These are phyloP conservation scores for Smallanthus sonchifolius DNA, from an alignment of 129 eudicot species.

Conservation along the genomic window DNA sequence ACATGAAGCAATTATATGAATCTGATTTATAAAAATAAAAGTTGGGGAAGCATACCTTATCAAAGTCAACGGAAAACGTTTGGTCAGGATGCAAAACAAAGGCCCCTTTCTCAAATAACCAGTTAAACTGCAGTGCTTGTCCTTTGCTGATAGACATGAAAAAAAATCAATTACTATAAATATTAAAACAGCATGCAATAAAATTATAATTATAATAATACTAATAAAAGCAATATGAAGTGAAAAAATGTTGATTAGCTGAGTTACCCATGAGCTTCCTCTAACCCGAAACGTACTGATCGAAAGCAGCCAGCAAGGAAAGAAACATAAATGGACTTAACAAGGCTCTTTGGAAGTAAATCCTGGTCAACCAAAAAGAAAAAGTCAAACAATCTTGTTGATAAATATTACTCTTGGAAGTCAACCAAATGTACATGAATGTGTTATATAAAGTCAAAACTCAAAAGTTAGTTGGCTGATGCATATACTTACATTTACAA, in stretches of 20 bases:
- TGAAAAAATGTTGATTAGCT: constrained; percentile 16
- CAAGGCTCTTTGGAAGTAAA: constrained; percentile 61
- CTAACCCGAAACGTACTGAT: constrained; percentile 92
- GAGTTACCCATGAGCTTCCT: constrained; percentile 97
- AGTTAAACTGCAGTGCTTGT: constrained; percentile 94
- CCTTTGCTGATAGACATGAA: constrained; percentile 58
- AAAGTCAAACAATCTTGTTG: constrained; percentile 5
- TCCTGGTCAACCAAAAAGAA: constrained; percentile 38
- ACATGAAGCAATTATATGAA: background rate
- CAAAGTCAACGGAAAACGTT: constrained; percentile 75
- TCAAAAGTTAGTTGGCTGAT: background rate
- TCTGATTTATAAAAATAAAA: background rate
- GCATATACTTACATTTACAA: background rate
- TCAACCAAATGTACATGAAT: background rate
- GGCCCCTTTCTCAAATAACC: constrained; percentile 79
- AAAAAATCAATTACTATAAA: background rate
- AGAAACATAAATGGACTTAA: constrained; percentile 85
- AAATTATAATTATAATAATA: background rate
- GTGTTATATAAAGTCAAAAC: background rate
- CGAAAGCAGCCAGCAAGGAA: constrained; percentile 99
- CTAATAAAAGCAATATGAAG: background rate
- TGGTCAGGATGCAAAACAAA: constrained; percentile 63
- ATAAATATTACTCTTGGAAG: background rate
- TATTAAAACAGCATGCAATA: background rate
- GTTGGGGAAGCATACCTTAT: constrained; percentile 47